Conservation (phyloP, 2,329 filamentous ascomycete genomes). For the Fusarium sp. region DNA sequence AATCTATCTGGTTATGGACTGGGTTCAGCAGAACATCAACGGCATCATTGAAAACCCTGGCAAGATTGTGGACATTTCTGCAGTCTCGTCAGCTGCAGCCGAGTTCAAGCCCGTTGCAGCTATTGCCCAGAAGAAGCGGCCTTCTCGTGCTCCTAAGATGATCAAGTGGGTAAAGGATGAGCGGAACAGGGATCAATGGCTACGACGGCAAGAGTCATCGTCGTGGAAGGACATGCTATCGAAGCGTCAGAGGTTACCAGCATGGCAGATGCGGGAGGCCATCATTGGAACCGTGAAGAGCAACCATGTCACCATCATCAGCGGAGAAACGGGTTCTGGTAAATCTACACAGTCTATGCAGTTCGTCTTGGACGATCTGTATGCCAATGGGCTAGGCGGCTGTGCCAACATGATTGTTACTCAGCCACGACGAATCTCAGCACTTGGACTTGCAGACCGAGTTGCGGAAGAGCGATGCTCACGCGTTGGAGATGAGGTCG, state of each 20-base stretch:
- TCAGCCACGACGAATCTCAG: slow-evolving; percentile 93
- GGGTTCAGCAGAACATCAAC: slow-evolving; percentile 88
- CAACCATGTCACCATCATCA: slow-evolving; percentile 94
- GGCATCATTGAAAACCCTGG: slow-evolving; percentile 88
- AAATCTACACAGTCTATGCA: slow-evolving; percentile 98
- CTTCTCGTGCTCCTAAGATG: slow-evolving; percentile 64
- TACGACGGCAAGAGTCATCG: slow-evolving; percentile 71
- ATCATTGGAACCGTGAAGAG: slow-evolving; percentile 81
- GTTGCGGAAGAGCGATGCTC: slow-evolving; percentile 92
- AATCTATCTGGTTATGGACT: slow-evolving; percentile 89
- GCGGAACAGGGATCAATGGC: slow-evolving; percentile 76
- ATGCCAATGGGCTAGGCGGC: slow-evolving; percentile 78
- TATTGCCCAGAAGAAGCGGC: slow-evolving; percentile 45
- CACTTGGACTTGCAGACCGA: slow-evolving; percentile 91
- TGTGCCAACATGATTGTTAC: slow-evolving; percentile 94
- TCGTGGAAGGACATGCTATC: slow-evolving; percentile 81
- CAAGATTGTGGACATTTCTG: slow-evolving; percentile 84
- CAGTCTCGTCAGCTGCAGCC: slow-evolving; percentile 76
- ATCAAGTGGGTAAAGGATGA: slow-evolving; percentile 74
- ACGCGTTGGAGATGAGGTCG: slow-evolving; percentile 86
- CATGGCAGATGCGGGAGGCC: slow-evolving; percentile 84
- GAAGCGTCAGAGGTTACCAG: slow-evolving; percentile 80
- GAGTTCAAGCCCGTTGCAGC: slow-evolving; percentile 58
- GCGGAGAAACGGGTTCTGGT: slow-evolving; percentile 95
- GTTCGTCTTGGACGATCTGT: slow-evolving; percentile 93